Base-by-base conservation (phyloP, 2,329 filamentous ascomycete species). In the Tolypocladium album region DNA sequence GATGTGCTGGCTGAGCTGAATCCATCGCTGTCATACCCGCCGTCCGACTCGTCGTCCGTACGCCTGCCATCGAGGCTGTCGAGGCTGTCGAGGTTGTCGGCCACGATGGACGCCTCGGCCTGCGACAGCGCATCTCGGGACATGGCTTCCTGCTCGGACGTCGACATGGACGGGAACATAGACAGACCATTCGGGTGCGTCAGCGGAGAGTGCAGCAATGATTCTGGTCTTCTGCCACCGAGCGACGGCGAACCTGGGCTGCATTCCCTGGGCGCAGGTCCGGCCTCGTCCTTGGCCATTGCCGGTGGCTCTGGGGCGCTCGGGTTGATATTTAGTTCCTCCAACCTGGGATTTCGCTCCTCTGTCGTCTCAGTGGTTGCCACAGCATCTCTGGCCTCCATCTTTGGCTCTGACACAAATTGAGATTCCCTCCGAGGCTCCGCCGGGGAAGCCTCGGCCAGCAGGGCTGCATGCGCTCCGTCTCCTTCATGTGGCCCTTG, bases 1-100 rank as follows among this genome's bases (percentile, higher is more conserved):
- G 74, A 75, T 13, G 74, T 76, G 58, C 71, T 75, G 39, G 65
- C 73, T 22, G 72, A 73, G 52, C 69, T 72, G 42, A 69, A 64
- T 9, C 64, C 68, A 36, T 76, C 74, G 15, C 72, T 75, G 42
- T 71, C 72, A 47, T 76, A 76, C 4, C 74, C 74, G 17, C 67
- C 72, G 61, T 75, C 74, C 6, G 72, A 70, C 12, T 61, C 59
- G 15, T 60, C 61, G 38, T 68, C 68, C 55, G 3, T 62, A 60
- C 34, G 27, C 15, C 62, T 62, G 22, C 64, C 63, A 22, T 71
- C 71, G 24, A 66, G 64, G 38, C 68, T 71, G n/a, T 71, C 71
- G 24, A 66, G 64, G 39, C 68, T 71, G 22, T 31, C 27, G 27
- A 31, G 5, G 27, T 31, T 31, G 27, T 75, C 73, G 17, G 72